Conservation (phyloP, 139 green algal species). For the Chlorella ohadii region DNA sequence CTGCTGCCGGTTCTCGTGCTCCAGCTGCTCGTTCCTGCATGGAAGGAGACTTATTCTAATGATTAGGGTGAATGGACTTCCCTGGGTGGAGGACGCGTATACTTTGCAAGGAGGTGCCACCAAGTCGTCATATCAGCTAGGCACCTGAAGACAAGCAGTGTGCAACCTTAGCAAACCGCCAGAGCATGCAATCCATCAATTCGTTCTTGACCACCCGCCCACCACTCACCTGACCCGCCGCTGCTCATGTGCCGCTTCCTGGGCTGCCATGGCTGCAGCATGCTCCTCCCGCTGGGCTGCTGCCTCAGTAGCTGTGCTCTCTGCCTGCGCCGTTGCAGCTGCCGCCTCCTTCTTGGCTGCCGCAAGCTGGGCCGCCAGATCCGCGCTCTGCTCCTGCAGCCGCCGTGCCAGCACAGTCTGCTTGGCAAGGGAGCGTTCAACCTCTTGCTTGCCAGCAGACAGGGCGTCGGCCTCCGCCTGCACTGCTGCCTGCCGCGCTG, state of each 20-base stretch:
- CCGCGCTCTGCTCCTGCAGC: constrained; percentile 1
- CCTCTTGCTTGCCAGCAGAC: background rate
- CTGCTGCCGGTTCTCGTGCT: constrained; percentile 22
- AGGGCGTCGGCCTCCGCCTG: background rate
- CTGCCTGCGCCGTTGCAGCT: background rate
- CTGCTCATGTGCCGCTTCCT: background rate
- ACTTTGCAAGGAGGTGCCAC: too few relatives aligned
- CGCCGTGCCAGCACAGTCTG: background rate
- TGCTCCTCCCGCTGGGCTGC: constrained; percentile 3
- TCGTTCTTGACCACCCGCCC: too few relatives aligned
- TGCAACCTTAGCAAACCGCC: too few relatives aligned
- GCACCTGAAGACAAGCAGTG: too few relatives aligned
- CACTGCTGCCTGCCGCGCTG: background rate
- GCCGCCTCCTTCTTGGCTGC: background rate
- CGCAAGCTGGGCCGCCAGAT: background rate
- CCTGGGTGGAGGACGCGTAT: too few relatives aligned
- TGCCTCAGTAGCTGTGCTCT: background rate
- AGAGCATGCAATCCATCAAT: too few relatives aligned
- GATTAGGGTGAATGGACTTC: too few relatives aligned
- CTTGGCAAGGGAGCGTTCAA: background rate
- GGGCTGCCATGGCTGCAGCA: background rate
- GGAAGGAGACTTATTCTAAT: too few relatives aligned
- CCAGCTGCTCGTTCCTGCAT: constrained; percentile 31
- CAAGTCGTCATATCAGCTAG: too few relatives aligned
- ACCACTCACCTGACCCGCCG: background rate